A percentile compares a stretch with the other conserved stretches of the same genome.
These are phyloP conservation scores for Didymellaceae sp. DNA, from an alignment of 2,329 filamentous ascomycete genomes.

Conservation along the genomic window DNA sequence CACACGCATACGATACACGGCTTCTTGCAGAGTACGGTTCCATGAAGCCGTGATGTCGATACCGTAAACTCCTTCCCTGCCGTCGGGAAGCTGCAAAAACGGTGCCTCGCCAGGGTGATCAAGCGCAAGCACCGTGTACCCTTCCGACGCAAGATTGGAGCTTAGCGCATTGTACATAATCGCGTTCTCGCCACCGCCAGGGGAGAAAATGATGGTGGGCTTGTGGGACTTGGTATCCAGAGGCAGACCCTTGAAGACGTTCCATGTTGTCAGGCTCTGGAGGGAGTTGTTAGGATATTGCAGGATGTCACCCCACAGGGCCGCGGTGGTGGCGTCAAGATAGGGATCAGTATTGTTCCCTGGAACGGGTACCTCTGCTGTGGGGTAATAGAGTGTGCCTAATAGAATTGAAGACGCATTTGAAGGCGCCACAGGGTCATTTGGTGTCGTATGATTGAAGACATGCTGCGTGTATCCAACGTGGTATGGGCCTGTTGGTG, in stretches of 20 bases:
- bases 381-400: slow-evolving; percentile 35
- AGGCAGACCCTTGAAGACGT: slow-evolving; percentile 18
- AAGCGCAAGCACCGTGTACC: slow-evolving; percentile 20
- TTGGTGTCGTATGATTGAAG: slow-evolving; percentile 32
- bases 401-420: slow-evolving; percentile 25
- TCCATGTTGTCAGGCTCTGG: slow-evolving; percentile 18
- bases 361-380: slow-evolving; percentile 16
- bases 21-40: not conserved
- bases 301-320: slow-evolving; percentile 22
- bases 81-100: slow-evolving; percentile 24
- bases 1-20: slow-evolving; percentile 11
- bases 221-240: slow-evolving; percentile 5
- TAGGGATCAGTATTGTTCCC: slow-evolving; percentile 26
- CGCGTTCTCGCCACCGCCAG: slow-evolving; percentile 25
- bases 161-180: slow-evolving; percentile 14
- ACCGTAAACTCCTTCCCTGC: slow-evolving; percentile 9
- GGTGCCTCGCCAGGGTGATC: slow-evolving; percentile 29
- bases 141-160: slow-evolving; percentile 18
- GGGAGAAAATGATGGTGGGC: slow-evolving; percentile 29
- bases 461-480: slow-evolving; percentile 33
- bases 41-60: not conserved
- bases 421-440: slow-evolving; percentile 27
- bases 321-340: slow-evolving; percentile 29
- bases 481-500: slow-evolving; percentile 30
- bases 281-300: slow-evolving; percentile 15